These are phyloP conservation scores for Mucor circinelloides DNA, from an alignment of 371 early-diverging fungal species.

Conservation along the genomic window DNA sequence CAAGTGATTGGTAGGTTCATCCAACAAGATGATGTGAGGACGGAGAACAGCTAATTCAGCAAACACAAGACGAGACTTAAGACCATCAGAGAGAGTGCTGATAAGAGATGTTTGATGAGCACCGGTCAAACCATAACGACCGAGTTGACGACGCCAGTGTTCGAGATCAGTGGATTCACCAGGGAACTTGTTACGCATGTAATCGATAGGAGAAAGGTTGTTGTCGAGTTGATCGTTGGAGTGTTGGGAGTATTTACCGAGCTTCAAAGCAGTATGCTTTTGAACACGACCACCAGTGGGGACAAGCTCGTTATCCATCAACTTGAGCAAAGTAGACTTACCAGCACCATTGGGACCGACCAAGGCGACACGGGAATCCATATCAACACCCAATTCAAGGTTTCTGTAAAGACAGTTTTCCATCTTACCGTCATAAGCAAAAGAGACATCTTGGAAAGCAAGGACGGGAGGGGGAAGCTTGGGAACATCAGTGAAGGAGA, in stretches of 20 bases:
- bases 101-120: conserved; percentile 91
- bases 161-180: conserved; percentile 43
- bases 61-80: conserved; percentile 95
- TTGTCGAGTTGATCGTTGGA: conserved; percentile 92
- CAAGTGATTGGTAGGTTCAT: conserved; percentile 97
- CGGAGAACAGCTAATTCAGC: conserved; percentile 87
- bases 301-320: conserved; percentile 86
- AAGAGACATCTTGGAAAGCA: conserved; percentile 90
- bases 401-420: conserved; percentile 85
- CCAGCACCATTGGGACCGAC: conserved; percentile 95
- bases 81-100: conserved; percentile 89
- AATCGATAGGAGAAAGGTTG: conserved; percentile 88
- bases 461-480: conserved; percentile 98
- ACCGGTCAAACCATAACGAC: conserved; percentile 94
- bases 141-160: conserved; percentile 90
- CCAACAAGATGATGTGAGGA: conserved; percentile 96
- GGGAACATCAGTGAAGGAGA: conserved; percentile 84
- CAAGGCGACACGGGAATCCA: conserved; percentile 93
- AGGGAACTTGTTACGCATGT: conserved; percentile 88
- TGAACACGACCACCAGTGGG: conserved; percentile 88
- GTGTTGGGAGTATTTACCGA: conserved; percentile 98
- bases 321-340: conserved; percentile 93
- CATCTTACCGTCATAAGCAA: conserved; percentile 86
- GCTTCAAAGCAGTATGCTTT: conserved; percentile 89
- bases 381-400: conserved; percentile 93